Conservation (phyloP, 352 stramenopile species). For the Phytophthora colocasiae region DNA sequence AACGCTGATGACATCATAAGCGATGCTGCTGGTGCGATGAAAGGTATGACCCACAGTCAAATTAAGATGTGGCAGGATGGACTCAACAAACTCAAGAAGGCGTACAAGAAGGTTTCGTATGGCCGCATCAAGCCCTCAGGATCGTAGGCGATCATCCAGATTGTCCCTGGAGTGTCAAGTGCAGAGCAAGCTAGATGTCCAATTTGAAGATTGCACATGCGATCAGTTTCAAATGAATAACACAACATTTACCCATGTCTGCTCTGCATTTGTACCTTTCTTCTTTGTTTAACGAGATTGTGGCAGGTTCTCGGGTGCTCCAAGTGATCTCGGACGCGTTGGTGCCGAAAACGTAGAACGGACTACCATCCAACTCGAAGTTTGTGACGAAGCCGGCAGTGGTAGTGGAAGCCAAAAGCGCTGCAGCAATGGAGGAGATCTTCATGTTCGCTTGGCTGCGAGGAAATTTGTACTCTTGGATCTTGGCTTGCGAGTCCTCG, state of each 20-base stretch:
- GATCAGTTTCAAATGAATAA: neutral
- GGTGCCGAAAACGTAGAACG: constrained; percentile 45
- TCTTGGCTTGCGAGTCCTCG: neutral
- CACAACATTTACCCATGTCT: neutral
- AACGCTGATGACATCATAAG: too few species aligned
- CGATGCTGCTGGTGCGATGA: too few species aligned
- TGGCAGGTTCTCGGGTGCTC: constrained; percentile 32
- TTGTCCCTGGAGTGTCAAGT: neutral
- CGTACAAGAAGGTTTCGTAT: neutral
- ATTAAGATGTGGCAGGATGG: neutral
- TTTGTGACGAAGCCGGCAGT: constrained; percentile 34
- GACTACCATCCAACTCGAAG: constrained; percentile 37
- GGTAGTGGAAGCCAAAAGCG: constrained; percentile 9
- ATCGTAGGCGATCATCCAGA: too few species aligned
- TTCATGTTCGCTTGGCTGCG: constrained; percentile 33
- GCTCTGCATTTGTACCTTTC: too few species aligned
- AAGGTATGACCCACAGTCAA: too few species aligned
- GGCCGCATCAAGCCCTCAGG: too few species aligned
- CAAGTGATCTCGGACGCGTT: constrained; percentile 40
- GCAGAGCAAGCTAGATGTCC: neutral
- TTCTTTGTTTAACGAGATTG: neutral
- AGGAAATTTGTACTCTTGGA: constrained; percentile 9
- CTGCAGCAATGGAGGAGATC: constrained; percentile 20
- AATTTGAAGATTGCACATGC: neutral
- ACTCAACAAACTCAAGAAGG: neutral